Conservation (phyloP, 2,329 filamentous ascomycete species). For the Sclerotinia spermophila region DNA sequence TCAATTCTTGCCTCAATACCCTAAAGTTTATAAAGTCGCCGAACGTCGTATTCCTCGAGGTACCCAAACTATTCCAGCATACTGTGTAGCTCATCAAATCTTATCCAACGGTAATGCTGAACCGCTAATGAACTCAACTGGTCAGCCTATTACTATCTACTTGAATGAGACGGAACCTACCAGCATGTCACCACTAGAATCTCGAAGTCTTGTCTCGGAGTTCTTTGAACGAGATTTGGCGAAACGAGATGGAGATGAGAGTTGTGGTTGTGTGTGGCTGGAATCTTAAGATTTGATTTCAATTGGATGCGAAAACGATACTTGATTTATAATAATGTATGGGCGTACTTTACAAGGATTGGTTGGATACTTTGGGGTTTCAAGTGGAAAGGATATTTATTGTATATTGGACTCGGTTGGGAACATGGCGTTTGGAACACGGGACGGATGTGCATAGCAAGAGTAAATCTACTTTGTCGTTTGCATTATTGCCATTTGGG, state of each 20-base stretch:
- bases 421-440: background rate
- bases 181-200: constrained; percentile 19
- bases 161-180: constrained; percentile 34
- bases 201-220: constrained; percentile 5
- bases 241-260: background rate
- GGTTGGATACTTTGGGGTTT: background rate
- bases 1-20: constrained; percentile 42
- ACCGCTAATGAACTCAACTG: constrained; percentile 28
- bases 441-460: constrained; percentile 12
- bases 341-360: background rate
- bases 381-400: background rate
- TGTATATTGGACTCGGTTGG: background rate
- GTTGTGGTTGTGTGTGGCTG: constrained; percentile 23
- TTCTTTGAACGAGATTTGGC: constrained; percentile 7
- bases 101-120: constrained; percentile 45
- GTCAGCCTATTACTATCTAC: constrained; percentile 29
- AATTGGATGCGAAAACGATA: background rate
- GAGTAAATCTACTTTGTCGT: background rate
- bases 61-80: constrained; percentile 44
- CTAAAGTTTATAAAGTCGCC: constrained; percentile 62
- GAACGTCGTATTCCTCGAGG: constrained; percentile 49
- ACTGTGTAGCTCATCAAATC: constrained; percentile 63
- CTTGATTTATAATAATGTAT: background rate
- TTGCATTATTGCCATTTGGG: background rate
- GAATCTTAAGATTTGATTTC: constrained; percentile 13